Base-by-base conservation (phyloP, 73 alveolate genomes). In the Paraurostyla sp. region DNA sequence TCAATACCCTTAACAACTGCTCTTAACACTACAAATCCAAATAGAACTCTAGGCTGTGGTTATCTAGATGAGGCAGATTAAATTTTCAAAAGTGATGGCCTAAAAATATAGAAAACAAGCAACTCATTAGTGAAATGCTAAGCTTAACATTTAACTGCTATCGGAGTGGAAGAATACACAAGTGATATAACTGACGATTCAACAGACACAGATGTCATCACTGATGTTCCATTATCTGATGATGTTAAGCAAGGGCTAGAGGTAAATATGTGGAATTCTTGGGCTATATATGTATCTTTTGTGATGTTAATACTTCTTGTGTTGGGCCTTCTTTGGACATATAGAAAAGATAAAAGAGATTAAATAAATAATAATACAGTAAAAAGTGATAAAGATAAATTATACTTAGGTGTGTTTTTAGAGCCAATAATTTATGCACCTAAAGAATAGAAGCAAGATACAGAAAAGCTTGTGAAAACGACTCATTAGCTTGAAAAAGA, bases 1-100 rank as follows among this genome's bases (percentile, higher is more conserved):
- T 43, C 87, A 11, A 35, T 73, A 13, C 87, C 87, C 4, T 27
- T 73, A 6, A 11, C 56, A 32, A 13, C 68, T n/a, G 50, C 48
- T 20, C 29, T 73, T 15, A 43, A 45, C 32, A 50, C 68, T 3
- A 73, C 60, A 4, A 73, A 50, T 49, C 54, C 73, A 9, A 73
- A 73, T 50, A 73, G 36, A 73, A 73, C 87, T 9, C 87, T 73
- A 27, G 87, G 87, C 3, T 73, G 87, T 33, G 87, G 87, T 1
- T 73, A 73, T 50, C 49, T 73, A 7, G 87, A 73, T 25, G 57
- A n/a, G n/a, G 32, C 71, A 40, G 87, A 73, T 73, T 29, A 45
- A 30, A 40, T 73, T 3, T 73, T 73, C 49, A 73, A 73, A 71
- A 48, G 73, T 48, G 87, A 73, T 30, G 87, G 87, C 69, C 7